phyloP scores from a whole-genome alignment of 768 basidiomycete genomes.

The Suillus bovinus region DNA sequence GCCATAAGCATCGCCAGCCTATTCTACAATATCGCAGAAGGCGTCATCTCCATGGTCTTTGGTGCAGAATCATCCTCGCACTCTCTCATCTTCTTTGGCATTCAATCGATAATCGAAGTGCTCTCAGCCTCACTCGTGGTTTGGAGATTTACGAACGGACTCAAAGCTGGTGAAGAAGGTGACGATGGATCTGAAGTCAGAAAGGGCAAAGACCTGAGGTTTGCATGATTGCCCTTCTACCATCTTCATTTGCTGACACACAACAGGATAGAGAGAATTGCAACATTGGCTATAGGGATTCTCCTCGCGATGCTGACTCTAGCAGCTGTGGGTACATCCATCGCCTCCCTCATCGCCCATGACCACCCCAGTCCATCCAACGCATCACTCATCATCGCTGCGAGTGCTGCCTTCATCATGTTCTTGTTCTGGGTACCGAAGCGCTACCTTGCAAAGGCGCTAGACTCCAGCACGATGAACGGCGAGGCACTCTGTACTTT shows the following conservation, averaged over 20 bases:
- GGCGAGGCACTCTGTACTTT: conserved; percentile 47
- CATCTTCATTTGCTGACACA: background rate
- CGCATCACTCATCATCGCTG: conserved; percentile 44
- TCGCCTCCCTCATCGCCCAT: conserved; percentile 35
- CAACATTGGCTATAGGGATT: conserved; percentile 36
- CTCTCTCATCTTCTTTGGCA: conserved; percentile 48
- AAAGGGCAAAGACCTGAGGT: conserved; percentile 9
- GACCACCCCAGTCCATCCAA: conserved; percentile 40
- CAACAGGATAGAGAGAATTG: conserved; percentile 38
- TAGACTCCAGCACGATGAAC: conserved; percentile 45
- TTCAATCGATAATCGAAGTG: conserved; percentile 50
- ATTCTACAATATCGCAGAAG: conserved; percentile 42
- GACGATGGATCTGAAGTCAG: conserved; percentile 17
- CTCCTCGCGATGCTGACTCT: conserved; percentile 40
- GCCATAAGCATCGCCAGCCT: conserved; percentile 43
- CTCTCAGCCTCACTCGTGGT: conserved; percentile 43
- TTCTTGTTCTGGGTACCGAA: conserved; percentile 45
- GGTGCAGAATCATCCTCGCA: conserved; percentile 45
- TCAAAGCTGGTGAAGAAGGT: conserved; percentile 35
- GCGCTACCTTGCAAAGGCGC: conserved; percentile 43
- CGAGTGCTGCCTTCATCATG: conserved; percentile 39
- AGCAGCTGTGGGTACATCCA: conserved; percentile 38
- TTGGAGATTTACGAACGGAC: conserved; percentile 42
- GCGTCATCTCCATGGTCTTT: conserved; percentile 43
- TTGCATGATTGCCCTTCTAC: background rate